Percentiles rank a stretch among this genome's conserved stretches.
phyloP scores from a whole-genome alignment of 257 asterid species.

The Rubia yunnanensis region DNA sequence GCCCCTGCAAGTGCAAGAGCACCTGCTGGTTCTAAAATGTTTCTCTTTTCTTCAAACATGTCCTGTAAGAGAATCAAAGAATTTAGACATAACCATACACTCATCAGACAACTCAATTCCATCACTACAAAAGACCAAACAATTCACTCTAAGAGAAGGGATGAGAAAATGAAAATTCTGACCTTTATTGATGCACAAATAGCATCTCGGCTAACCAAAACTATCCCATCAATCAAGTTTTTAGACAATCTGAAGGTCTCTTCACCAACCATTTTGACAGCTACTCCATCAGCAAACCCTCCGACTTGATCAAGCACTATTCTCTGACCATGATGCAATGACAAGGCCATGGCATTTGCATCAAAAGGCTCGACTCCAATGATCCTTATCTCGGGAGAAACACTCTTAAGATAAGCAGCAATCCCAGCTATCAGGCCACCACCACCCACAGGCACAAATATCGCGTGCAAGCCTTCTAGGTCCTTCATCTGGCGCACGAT shows the following conservation, averaged over 20 bases:
- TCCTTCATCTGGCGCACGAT: conserved; percentile 59
- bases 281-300: conserved; percentile 98
- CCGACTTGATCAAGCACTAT: conserved; percentile 85
- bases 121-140: neutral
- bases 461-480: conserved; percentile 47
- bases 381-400: conserved; percentile 71
- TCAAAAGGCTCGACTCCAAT: conserved; percentile 93
- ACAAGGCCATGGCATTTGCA: conserved; percentile 93
- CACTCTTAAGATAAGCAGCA: conserved; percentile 91
- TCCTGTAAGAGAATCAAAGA: conserved; percentile 33
- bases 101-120: neutral
- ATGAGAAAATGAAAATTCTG: conserved; percentile 1
- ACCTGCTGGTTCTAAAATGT: conserved; percentile 95
- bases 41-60: conserved; percentile 98
- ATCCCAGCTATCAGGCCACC: conserved; percentile 98
- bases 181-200: conserved; percentile 99
- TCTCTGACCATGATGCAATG: conserved; percentile 68
- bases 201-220: conserved; percentile 88
- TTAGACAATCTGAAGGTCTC: conserved; percentile 74
- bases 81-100: neutral
- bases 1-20: conserved; percentile 98
- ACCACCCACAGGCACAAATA: conserved; percentile 95
- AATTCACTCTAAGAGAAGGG: neutral
- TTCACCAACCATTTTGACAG: conserved; percentile 91
- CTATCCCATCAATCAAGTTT: conserved; percentile 81